A percentile compares a stretch with the other conserved stretches of the same genome.
These are phyloP conservation scores for Lanmaoa rubissima DNA, from an alignment of 768 basidiomycete species.

Conservation along the genomic window DNA sequence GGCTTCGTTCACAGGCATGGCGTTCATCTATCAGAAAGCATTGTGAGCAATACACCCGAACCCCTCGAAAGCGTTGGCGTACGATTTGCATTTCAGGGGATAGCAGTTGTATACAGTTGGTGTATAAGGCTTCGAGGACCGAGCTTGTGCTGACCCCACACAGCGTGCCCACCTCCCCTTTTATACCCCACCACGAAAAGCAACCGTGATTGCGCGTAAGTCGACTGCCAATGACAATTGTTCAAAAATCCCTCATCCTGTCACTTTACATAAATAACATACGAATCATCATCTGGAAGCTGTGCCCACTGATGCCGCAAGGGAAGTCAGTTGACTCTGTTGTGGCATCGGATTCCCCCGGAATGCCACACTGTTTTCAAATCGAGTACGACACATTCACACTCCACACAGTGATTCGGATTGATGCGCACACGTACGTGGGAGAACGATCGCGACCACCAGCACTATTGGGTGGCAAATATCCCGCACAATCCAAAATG, in stretches of 20 bases:
- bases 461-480: not conserved
- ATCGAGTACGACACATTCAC: not conserved
- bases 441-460: not conserved
- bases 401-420: not conserved
- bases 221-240: not conserved
- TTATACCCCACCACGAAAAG: slow-evolving; percentile 6
- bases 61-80: not conserved
- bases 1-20: slow-evolving; percentile 17
- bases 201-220: not conserved
- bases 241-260: not conserved
- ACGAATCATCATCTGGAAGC: not conserved
- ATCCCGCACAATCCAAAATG: not conserved
- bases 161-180: not conserved
- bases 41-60: not conserved
- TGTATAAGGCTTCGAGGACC: not conserved
- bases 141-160: no score
- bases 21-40: slow-evolving; percentile 2
- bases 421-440: not conserved
- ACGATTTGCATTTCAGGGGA: slow-evolving; percentile 16
- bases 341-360: no score
- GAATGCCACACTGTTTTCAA: no score
- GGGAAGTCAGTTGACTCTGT: not conserved
- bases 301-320: not conserved
- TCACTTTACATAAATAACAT: not conserved
- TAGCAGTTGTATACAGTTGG: not conserved